phyloP scores from a whole-genome alignment of 768 basidiomycete genomes.

The Psilocybe tampanensis region DNA sequence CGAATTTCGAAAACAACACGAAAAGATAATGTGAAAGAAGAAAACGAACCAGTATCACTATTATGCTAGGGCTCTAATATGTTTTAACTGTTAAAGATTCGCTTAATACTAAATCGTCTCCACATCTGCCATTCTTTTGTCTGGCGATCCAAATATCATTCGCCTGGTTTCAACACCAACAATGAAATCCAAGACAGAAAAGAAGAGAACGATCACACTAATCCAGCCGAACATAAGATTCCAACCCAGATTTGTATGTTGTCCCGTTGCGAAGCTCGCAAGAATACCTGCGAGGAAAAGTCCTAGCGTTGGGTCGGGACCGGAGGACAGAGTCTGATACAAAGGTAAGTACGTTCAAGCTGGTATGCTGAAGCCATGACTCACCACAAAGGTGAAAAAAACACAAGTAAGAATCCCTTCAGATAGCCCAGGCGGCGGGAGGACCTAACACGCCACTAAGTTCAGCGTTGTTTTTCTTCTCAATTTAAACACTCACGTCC shows the following conservation, averaged over 20 bases:
- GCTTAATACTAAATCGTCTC: neutral
- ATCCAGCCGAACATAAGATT: constrained; percentile 15
- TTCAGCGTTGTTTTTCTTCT: too few species aligned
- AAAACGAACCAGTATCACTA: too few species aligned
- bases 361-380: too few species aligned
- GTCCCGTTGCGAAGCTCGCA: constrained; percentile 12
- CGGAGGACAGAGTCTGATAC: constrained; percentile 13
- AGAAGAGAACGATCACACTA: constrained; percentile 3
- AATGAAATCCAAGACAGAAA: constrained; percentile 9
- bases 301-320: constrained; percentile 20
- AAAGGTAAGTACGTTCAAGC: too few species aligned
- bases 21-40: too few species aligned
- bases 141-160: neutral
- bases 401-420: constrained; percentile 6
- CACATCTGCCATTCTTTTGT: neutral
- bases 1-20: neutral
- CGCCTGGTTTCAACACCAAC: neutral
- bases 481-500: constrained; percentile 10
- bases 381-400: constrained; percentile 11
- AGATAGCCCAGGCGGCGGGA: constrained; percentile 8
- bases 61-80: too few species aligned
- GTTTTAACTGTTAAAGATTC: too few species aligned
- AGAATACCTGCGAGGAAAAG: constrained; percentile 10
- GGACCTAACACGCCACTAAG: constrained; percentile 8
- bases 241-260: constrained; percentile 13